phyloP scores from a whole-genome alignment of 805 yeast genomes.

The Tetrapisispora phaffii region DNA sequence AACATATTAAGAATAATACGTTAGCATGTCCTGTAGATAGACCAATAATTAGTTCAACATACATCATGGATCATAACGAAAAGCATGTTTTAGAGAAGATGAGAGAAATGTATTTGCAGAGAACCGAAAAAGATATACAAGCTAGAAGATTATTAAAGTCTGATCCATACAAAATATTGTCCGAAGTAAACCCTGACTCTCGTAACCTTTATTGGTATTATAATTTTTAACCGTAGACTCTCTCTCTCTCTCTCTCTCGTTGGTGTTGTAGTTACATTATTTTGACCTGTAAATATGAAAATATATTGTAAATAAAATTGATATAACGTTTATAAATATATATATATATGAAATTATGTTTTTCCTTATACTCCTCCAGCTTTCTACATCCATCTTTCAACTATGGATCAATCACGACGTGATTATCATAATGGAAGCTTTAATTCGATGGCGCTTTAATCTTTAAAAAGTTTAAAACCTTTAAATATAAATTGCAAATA shows the following conservation, averaged over 20 bases:
- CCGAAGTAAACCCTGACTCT: slow-evolving; percentile 9
- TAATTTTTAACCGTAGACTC: slow-evolving; percentile 13
- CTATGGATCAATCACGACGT: too few relatives aligned
- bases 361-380: too few relatives aligned
- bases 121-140: slow-evolving; percentile 18
- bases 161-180: slow-evolving; percentile 15
- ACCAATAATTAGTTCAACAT: slow-evolving; percentile 21
- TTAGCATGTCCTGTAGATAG: slow-evolving; percentile 19
- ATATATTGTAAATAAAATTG: too few relatives aligned
- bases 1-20: slow-evolving; percentile 31
- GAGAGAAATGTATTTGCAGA: slow-evolving; percentile 20
- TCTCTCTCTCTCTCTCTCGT: too few relatives aligned
- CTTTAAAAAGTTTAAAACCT: too few relatives aligned
- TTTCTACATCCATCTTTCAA: too few relatives aligned
- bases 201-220: slow-evolving; percentile 27
- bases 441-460: neutral
- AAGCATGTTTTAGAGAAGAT: slow-evolving; percentile 14
- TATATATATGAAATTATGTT: too few relatives aligned
- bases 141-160: slow-evolving; percentile 12
- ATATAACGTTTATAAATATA: too few relatives aligned
- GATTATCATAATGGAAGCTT: too few relatives aligned
- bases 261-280: too few relatives aligned
- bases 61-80: slow-evolving; percentile 20
- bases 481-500: neutral
- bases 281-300: too few relatives aligned